Evolutionary conservation across 164 flowering plant species (phyloP).

Genomic region (Protea cynaroides): DNA sequence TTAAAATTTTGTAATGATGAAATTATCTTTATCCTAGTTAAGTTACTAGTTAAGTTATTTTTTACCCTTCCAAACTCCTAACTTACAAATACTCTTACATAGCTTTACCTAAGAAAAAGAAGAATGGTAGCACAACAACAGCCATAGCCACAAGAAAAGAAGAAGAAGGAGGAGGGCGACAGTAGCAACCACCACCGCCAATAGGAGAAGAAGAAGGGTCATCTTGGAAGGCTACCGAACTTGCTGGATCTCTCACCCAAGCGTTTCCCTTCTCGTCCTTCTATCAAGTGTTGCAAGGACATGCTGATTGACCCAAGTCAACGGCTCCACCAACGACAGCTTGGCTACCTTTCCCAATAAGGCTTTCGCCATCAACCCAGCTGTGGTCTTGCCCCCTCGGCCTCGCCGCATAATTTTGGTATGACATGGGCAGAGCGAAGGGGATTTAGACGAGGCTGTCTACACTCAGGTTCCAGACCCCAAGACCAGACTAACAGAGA

Average conservation of each 20-base stretch:
- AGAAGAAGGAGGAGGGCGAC: too few relatives aligned
- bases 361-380: neutral
- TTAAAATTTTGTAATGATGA: too few relatives aligned
- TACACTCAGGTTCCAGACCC: slow-evolving; percentile 64
- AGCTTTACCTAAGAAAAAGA: too few relatives aligned
- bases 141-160: too few relatives aligned
- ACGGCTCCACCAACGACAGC: slow-evolving; percentile 6
- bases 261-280: slow-evolving; percentile 4
- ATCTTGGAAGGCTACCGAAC: too few relatives aligned
- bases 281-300: slow-evolving; percentile 28
- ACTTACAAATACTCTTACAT: too few relatives aligned
- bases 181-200: too few relatives aligned
- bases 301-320: slow-evolving; percentile 1
- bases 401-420: slow-evolving; percentile 73
- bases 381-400: slow-evolving; percentile 32
- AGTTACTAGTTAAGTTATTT: too few relatives aligned
- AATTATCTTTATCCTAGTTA: too few relatives aligned
- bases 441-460: slow-evolving; percentile 51
- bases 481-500: slow-evolving; percentile 47
- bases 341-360: slow-evolving; percentile 28
- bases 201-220: too few relatives aligned
- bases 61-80: too few relatives aligned
- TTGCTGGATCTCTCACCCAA: neutral
- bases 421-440: slow-evolving; percentile 70
- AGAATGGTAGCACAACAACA: too few relatives aligned